Evolutionary conservation across 129 eudicot species (phyloP), one percentile per base, ranked within the genome.

Genomic region (Logfia minima): DNA sequence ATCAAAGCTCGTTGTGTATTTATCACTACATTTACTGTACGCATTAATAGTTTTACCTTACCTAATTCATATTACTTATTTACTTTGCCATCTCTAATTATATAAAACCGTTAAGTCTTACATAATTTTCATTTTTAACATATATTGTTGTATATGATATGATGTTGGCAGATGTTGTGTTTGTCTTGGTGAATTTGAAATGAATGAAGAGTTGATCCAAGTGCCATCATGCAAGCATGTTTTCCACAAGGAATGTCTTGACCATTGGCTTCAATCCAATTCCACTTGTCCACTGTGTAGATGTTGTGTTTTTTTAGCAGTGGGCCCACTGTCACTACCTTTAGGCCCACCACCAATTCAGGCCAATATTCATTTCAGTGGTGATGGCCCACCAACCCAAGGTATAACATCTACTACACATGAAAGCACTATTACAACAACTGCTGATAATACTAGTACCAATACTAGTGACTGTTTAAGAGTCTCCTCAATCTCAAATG

Each of bases 261-360:
- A 72, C 79, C 86, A 85, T 62, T 89, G 94, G 94, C 90, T 89
- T 75, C 86, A 78, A 41, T 84, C 88, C 72, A 78, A 83, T 74
- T 61, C 89, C 69, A 87, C 96, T 24, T 90, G 96, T 41, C 96
- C 96, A 53, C 90, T 90, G 13, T 90, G 96, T 48, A 81, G 96
- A 85, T 83, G 86, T 43, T 82, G 86, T 66, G 90, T 87, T 9
- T 77, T 77, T 39, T 67, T 77, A 67, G 80, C 80, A 51, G 67
- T 77, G 18, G 65, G 71, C 26, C 70, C 77, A 58, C 70, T 28
- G 37, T 64, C 79, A 8, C 64, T 13, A 9, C 66, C 60, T 5
- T 29, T 14, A 24, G 74, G 45, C 70, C 70, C 70, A 51, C 63
- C 83, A 21, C 65, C 75, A 16, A 7, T 8, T 52, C 80, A 66